Base-by-base conservation (phyloP, 78 protist species). In the Guillardia theta region DNA sequence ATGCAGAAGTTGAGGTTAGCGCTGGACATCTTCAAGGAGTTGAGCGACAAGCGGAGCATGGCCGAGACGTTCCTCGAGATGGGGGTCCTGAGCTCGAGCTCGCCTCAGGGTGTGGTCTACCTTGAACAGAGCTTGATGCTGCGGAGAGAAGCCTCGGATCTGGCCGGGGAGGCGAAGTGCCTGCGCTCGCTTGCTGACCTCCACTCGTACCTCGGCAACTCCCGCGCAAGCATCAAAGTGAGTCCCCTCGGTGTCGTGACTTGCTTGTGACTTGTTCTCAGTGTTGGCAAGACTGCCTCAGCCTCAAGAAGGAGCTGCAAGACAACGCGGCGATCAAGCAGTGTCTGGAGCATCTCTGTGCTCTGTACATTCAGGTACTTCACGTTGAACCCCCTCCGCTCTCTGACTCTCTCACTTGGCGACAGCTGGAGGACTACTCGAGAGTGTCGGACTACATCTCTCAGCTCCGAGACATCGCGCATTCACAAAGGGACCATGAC, bases 381-480 rank as follows among this genome's bases (percentile, higher is more conserved):
- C n/a, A n/a, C n/a, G n/a, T n/a, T n/a, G n/a, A n/a, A n/a, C n/a
- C n/a, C n/a, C n/a, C n/a, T n/a, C n/a, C n/a, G n/a, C n/a, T n/a
- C n/a, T n/a, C n/a, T n/a, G n/a, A n/a, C n/a, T n/a, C n/a, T n/a
- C n/a, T n/a, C n/a, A n/a, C n/a, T n/a, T n/a, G n/a, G n/a, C n/a
- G n/a, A 18, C 62, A 53, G 62, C 62, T 70, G 45, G 41, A 24
- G 83, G 41, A 70, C 36, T 70, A 70, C 83, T 36, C 41, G 83
- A 12, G 41, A 12, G 41, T 70, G 45, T 15, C 83, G 21, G 83
- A 70, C 83, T 4, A 4, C 83, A 43, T 24, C 41, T 24, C 10
- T 36, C 83, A 70, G 6, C 83, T 70, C 83, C 83, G 83, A 36
- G 83, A 70, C 33, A 70, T 70, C 83, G 83, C 83, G 12, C 41